Evolutionary conservation across 441 rosid species (phyloP), one percentile per base, ranked within the genome.

Genomic region (Eutrema salsugineum): DNA sequence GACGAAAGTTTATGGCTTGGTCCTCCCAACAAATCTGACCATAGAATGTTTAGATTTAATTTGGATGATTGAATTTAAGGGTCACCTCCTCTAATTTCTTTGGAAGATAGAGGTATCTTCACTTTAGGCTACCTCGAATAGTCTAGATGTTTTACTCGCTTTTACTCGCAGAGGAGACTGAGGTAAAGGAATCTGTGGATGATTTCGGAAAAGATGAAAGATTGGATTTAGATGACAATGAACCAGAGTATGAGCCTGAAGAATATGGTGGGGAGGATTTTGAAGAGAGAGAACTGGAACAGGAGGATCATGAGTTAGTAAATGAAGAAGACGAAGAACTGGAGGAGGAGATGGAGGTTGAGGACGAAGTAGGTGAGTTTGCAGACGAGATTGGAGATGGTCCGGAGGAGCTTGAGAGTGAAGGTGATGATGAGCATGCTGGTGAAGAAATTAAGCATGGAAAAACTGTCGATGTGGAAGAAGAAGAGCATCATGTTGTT

Each of bases 171-270:
- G 97, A 88, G 80, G 98, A 84, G 72, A 86, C 84, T 40, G 97
- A 81, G 54, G 71, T 68, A 64, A 90, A 87, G 84, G 94, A 90
- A 51, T 51, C 88, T 65, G 87, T 80, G 48, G 98, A 90, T 32
- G 97, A 91, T 58, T 89, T 83, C 78, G 96, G 83, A 68, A 90
- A 88, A 68, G 94, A 94, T 79, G 99, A 91, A 79, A 82, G 89
- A 16, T 81, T 92, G 78, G 98, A 95, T 74, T 84, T 95, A 79
- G 98, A 95, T 83, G 97, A 88, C 84, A 89, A 94, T 70, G 99
- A 94, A 49, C 82, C 87, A 57, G 94, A 87, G 66, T 89, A 80
- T 73, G 98, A 93, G 57, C 78, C 83, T 49, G 98, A 94, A 79
- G 99, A 94, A 36, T 85, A 87, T 78, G 82, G 79, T 38, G 89